Percentiles rank a stretch among this genome's conserved stretches.
phyloP scores from a whole-genome alignment of 805 yeast species.

The Spathaspora sp. region DNA sequence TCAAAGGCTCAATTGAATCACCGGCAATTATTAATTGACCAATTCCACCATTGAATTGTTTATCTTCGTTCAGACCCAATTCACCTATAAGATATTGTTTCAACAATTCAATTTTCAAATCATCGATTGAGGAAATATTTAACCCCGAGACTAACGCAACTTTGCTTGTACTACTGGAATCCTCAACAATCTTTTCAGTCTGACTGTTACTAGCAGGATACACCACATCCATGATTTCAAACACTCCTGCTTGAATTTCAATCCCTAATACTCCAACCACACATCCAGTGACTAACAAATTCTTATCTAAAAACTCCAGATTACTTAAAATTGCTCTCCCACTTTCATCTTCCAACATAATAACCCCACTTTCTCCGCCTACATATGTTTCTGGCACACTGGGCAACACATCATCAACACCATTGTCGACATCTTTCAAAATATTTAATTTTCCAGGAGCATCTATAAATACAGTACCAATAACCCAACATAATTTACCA shows the following conservation, averaged over 20 bases:
- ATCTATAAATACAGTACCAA: slow-evolving; percentile 84
- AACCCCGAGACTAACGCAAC: slow-evolving; percentile 80
- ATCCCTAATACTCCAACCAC: slow-evolving; percentile 84
- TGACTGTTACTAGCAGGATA: slow-evolving; percentile 70
- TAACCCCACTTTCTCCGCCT: slow-evolving; percentile 27
- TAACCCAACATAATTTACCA: slow-evolving; percentile 69
- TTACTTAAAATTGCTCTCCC: slow-evolving; percentile 76
- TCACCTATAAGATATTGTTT: slow-evolving; percentile 73
- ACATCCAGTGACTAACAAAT: slow-evolving; percentile 82
- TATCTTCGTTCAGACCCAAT: slow-evolving; percentile 37
- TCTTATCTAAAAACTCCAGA: slow-evolving; percentile 50
- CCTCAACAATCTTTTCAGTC: slow-evolving; percentile 7
- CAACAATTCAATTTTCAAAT: slow-evolving; percentile 51
- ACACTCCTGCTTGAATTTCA: slow-evolving; percentile 78
- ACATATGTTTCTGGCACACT: slow-evolving; percentile 26
- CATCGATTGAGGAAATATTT: slow-evolving; percentile 44
- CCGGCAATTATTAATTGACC: slow-evolving; percentile 70
- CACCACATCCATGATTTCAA: slow-evolving; percentile 76
- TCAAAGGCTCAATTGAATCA: slow-evolving; percentile 47
- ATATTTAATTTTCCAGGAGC: slow-evolving; percentile 83
- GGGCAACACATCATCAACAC: slow-evolving; percentile 49
- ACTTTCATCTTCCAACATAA: slow-evolving; percentile 87
- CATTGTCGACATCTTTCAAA: slow-evolving; percentile 70
- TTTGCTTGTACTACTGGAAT: slow-evolving; percentile 37
- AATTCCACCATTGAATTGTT: slow-evolving; percentile 23